Base-by-base conservation (phyloP, 2,329 filamentous ascomycete genomes). In the Paecilomyces niveus region DNA sequence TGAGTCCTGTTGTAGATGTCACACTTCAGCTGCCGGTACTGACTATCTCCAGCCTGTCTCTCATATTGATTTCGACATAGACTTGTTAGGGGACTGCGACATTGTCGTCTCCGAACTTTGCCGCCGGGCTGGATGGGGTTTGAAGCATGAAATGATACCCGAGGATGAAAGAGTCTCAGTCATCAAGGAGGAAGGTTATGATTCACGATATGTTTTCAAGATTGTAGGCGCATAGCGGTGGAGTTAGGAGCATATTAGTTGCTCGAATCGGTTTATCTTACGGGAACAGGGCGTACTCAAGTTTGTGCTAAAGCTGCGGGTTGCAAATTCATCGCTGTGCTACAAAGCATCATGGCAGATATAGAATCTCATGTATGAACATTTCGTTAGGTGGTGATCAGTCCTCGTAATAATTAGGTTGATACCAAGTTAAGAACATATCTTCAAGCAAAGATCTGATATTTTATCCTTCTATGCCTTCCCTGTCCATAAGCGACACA, bases 1-100 rank as follows among this genome's bases (percentile, higher is more conserved):
- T 83, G 75, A 68, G 80, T 74, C 8, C 21, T 33, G 22, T 33
- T 56, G 4, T 21, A 11, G 6, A 56, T 57, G n/a, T 22, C 33
- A 7, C 26, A 9, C 53, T 22, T 49, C 15, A 6, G 7, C 15
- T 10, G 31, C 31, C 5, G 11, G 7, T 53, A 31, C 61, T 69
- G 29, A 68, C 49, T 31, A 6, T 33, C 18, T 22, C 31, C 60
- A 87, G 77, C 88, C 91, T 2, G 90, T 96, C 57, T 82, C 81
- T 35, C 93, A 97, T 74, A 89, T 96, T 71, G 91, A 95, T 71
- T 97, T 99, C 67, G 94, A 99, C 74, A 91, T 99, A 65, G 92
- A 97, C 71, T 82, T 99, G 57, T 81, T 97, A n/a, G 94, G 94
- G 35, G 91, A 97, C 71, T 97, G 93, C 74, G 94, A 99, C 70